Base-by-base conservation (phyloP, 176 grass and related monocot genomes). In the Carex littledalei region DNA sequence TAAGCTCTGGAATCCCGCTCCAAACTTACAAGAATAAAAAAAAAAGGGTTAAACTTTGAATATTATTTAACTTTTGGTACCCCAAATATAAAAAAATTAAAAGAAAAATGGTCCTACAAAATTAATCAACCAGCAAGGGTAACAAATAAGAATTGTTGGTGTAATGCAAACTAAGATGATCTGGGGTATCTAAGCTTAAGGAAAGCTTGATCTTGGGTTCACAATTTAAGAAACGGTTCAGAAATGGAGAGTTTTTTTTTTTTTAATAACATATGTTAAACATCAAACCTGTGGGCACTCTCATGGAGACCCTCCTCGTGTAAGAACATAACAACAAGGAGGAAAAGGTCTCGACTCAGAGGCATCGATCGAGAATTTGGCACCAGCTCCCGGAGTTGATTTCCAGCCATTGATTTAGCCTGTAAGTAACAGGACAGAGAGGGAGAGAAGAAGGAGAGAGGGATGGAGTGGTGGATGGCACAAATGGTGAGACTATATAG, bases 1-100 rank as follows among this genome's bases (percentile, higher is more conserved):
- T 83, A 87, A 32, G 83, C 50, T 29, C 57, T 61, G 16, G 86
- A 83, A 16, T 87, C 86, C 79, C 78, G 63, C 80, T 87, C 86
- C 49, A 87, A 65, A 63, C 86, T 87, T 60, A 34, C n/a, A 20
- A 57, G 15, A 18, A 2, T n/a, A 8, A 60, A 60, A 17, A 60
- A 59, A 18, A 17, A 20, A 20, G 0, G 15, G 57, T 60, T 20
- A 60, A 60, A 60, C 17, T 60, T 60, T 17, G 16, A 60, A n/a
- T 60, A 60, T 18, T n/a, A 59, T 18, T n/a, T 20, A 60, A 20
- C 47, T 50, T 50, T 60, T 60, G 17, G 4, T 18, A 57, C 16
- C 55, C 5, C 15, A 14, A 17, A 16, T 39, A 39, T 39, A 17
- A 16, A 17, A 5, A 58, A 16, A 56, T 2, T n/a, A 58, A 18